Evolutionary conservation across 305 asterid species (phyloP).

Genomic region (Plantago lanceolata): DNA sequence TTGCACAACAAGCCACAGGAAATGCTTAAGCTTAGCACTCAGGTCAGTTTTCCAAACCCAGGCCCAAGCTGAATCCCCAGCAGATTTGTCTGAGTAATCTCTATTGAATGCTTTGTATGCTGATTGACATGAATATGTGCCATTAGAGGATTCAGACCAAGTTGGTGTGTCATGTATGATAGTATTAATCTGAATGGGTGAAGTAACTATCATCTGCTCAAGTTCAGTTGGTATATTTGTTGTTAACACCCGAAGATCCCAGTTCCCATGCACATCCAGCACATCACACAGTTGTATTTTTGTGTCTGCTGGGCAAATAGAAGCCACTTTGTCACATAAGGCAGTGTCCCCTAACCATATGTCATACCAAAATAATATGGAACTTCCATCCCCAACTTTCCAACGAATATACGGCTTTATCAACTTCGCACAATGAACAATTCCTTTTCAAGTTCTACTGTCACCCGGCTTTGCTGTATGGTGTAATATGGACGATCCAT

Average conservation of each 20-base stretch:
- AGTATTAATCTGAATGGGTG: no score
- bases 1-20: background rate
- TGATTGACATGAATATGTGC: background rate
- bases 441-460: no score
- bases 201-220: no score
- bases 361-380: background rate
- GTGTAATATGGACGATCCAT: slow-evolving; percentile 15
- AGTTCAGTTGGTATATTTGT: no score
- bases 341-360: background rate
- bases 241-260: no score
- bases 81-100: no score
- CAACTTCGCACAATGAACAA: no score
- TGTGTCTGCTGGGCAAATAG: background rate
- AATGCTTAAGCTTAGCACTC: background rate
- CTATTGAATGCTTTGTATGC: background rate
- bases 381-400: background rate
- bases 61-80: background rate
- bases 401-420: background rate
- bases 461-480: no score
- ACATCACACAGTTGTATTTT: background rate
- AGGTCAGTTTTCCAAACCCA: background rate
- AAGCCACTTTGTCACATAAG: background rate
- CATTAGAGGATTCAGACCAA: background rate
- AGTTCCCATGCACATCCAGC: no score
- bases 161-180: background rate